phyloP scores from a whole-genome alignment of 2,329 filamentous ascomycete species.

The Talaromyces sp. region DNA sequence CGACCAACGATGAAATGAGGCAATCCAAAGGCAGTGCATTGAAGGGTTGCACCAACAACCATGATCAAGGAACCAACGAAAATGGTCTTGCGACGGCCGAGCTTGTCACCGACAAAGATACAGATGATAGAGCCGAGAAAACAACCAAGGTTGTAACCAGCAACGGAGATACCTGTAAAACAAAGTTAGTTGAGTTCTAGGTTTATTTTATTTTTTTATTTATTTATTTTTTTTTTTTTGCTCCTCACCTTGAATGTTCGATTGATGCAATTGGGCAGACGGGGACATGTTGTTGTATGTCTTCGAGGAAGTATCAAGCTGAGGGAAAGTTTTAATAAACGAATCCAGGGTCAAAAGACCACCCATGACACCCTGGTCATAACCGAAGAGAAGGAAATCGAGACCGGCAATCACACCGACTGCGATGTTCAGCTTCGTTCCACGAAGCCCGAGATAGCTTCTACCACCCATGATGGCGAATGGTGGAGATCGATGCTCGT shows the following conservation, averaged over 20 bases:
- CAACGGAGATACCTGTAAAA: conserved; percentile 32
- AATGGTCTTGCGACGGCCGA: conserved; percentile 48
- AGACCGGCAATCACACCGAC: conserved; percentile 67
- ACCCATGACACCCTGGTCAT: conserved; percentile 72
- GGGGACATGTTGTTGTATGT: conserved; percentile 14
- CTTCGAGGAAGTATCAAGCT: conserved; percentile 45
- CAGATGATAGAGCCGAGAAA: conserved; percentile 47
- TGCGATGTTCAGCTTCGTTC: conserved; percentile 61
- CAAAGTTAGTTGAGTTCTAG: not conserved
- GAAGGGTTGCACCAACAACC: conserved; percentile 45
- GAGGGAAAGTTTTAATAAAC: conserved; percentile 53
- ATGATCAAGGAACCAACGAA: conserved; percentile 46
- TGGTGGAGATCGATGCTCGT: not conserved
- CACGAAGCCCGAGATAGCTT: conserved; percentile 60
- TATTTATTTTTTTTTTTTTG: not conserved
- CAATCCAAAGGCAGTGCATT: conserved; percentile 43
- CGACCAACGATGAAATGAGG: conserved; percentile 48
- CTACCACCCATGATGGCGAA: conserved; percentile 25
- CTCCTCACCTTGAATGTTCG: conserved; percentile 30
- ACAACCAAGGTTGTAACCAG: conserved; percentile 46
- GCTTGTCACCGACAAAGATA: conserved; percentile 47
- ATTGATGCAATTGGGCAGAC: conserved; percentile 20
- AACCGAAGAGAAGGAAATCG: conserved; percentile 61
- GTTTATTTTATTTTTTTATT: not conserved
- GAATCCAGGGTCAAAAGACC: conserved; percentile 64